Base-by-base conservation (phyloP, 257 asterid genomes). In the Solanum neorickii region DNA sequence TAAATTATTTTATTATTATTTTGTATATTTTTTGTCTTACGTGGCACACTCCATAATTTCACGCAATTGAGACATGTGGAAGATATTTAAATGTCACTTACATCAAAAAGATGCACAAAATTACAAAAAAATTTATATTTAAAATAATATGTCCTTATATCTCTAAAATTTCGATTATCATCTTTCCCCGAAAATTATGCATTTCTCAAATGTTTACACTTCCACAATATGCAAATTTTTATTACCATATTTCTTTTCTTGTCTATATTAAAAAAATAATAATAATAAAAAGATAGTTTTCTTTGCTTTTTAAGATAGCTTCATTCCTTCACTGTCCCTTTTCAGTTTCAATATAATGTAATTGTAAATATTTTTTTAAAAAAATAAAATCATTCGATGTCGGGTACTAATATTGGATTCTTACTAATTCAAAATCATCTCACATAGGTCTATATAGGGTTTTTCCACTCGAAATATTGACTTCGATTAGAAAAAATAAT, bases 41-140 rank as follows among this genome's bases (percentile, higher is more conserved):
- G 7, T 37, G 39, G 0, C 39, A 37, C 39, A 37, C 7, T 37
- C 39, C 0, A 6, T 37, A 1, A 37, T 6, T 37, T 0, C 7
- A 37, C 7, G 7, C 39, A 37, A 37, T 37, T 37, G 1, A 37
- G 7, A 0, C 7, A 1, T 1, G 7, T 37, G 0, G 1, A 37
- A 37, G 7, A 37, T 37, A 37, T 37, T 37, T 37, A 1, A 1
- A 37, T 37, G 0, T 1, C 7, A 6, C 39, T 0, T 6, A 37
- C 1, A 0, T 37, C 7, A 37, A 37, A 37, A 37, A 37, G 1
- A 37, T 37, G 0, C 1, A 37, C 1, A 37, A 37, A 37, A 5
- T 5, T 33, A 33, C 35, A 33, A 33, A 33, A 33, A 4, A 3
- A 33, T 3, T 4, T 3, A 33, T 33, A 33, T 33, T 33, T 33